phyloP scores from a whole-genome alignment of 2,329 filamentous ascomycete genomes.

The Cryphonectria parasitica region DNA sequence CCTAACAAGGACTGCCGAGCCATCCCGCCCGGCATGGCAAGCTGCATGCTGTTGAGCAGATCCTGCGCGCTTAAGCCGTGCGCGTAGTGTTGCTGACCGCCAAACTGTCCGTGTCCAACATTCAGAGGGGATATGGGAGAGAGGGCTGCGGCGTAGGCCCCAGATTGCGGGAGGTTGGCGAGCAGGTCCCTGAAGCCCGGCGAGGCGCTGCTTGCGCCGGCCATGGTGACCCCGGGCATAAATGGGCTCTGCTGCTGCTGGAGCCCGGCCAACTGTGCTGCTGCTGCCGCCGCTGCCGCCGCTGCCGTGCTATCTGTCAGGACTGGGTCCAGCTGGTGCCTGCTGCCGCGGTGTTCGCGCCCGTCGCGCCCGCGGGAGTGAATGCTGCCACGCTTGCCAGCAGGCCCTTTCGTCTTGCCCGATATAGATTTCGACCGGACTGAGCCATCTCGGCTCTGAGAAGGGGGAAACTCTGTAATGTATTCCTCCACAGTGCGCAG shows the following conservation, averaged over 20 bases:
- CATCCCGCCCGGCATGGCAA: constrained; percentile 47
- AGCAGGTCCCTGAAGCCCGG: constrained; percentile 45
- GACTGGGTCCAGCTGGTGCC: constrained; percentile 42
- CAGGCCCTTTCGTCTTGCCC: constrained; percentile 42
- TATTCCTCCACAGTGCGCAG: constrained; percentile 95
- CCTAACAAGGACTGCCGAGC: constrained; percentile 60
- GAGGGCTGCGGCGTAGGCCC: constrained; percentile 48
- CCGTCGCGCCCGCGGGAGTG: constrained; percentile 40
- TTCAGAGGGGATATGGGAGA: constrained; percentile 58
- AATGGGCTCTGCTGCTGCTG: constrained; percentile 49
- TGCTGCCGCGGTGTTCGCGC: constrained; percentile 36
- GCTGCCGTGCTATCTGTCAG: constrained; percentile 41
- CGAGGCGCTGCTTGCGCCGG: constrained; percentile 46
- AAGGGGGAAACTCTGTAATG: constrained; percentile 74
- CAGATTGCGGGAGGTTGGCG: constrained; percentile 43
- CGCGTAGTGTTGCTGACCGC: constrained; percentile 42
- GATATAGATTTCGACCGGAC: constrained; percentile 24
- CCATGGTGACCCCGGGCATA: constrained; percentile 42
- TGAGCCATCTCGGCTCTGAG: constrained; percentile 51
- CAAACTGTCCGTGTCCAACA: constrained; percentile 40
- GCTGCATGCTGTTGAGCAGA: constrained; percentile 43
- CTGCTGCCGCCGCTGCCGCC: too few species aligned
- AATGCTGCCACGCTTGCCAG: constrained; percentile 41
- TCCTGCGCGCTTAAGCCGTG: constrained; percentile 54
- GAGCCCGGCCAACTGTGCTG: constrained; percentile 41